A percentile compares a stretch with the other conserved stretches of the same genome.
phyloP scores from a whole-genome alignment of 768 basidiomycete genomes.

The Termitomyces sp. region DNA sequence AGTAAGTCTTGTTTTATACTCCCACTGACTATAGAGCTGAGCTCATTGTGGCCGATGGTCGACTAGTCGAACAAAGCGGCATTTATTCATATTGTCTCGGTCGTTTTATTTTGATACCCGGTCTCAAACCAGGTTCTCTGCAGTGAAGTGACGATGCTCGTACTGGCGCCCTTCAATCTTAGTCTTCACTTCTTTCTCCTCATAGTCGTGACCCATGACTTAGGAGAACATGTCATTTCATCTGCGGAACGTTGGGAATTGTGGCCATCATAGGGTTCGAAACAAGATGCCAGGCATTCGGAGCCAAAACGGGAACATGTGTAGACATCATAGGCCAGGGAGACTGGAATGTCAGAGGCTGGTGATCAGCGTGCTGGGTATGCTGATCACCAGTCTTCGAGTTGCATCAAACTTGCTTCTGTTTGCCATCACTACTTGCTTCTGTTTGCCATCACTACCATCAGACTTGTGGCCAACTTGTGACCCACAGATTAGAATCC shows the following conservation, averaged over 20 bases:
- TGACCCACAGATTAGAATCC: too few species aligned
- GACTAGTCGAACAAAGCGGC: not conserved
- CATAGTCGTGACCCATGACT: not conserved
- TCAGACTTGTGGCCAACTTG: too few species aligned
- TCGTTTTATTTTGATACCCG: not conserved
- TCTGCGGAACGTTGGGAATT: not conserved
- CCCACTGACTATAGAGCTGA: not conserved
- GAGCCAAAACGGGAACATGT: not conserved
- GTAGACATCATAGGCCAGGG: too few species aligned
- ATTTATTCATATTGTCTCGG: not conserved
- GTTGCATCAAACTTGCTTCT: too few species aligned
- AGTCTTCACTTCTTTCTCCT: not conserved
- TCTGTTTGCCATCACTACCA: too few species aligned
- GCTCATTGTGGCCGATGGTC: not conserved
- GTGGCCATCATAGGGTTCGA: not conserved
- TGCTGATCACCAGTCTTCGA: too few species aligned
- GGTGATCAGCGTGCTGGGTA: too few species aligned
- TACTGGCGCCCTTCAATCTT: not conserved
- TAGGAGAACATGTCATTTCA: not conserved
- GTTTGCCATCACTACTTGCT: too few species aligned
- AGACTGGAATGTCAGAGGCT: too few species aligned
- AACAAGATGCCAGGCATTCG: not conserved
- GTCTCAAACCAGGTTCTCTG: not conserved
- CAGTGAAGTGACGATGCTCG: not conserved
- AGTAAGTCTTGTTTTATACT: not conserved